A percentile compares a stretch with the other conserved stretches of the same genome.
These are phyloP conservation scores for Mimosa pudica DNA, from an alignment of 306 rosid species.

Conservation along the genomic window DNA sequence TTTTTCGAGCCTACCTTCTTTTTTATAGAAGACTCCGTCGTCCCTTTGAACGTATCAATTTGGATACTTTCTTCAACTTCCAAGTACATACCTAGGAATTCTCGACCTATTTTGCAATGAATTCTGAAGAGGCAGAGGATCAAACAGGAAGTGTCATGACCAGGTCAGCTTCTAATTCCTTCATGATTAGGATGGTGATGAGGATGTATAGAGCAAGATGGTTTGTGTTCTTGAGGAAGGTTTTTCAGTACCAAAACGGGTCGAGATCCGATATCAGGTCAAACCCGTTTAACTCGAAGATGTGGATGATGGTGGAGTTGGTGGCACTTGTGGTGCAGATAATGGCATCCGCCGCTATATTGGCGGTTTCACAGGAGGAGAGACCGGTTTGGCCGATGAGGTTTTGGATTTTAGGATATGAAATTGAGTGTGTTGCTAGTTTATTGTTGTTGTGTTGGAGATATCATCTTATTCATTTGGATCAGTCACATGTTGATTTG, in stretches of 20 bases:
- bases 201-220: slow-evolving; percentile 90
- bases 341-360: slow-evolving; percentile 48
- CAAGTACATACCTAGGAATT: neutral
- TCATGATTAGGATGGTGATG: slow-evolving; percentile 56
- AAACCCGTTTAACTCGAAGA: slow-evolving; percentile 74
- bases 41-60: slow-evolving; percentile 13
- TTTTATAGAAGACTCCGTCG: slow-evolving; percentile 37
- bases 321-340: slow-evolving; percentile 69
- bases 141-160: slow-evolving; percentile 34
- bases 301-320: slow-evolving; percentile 84
- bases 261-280: slow-evolving; percentile 77
- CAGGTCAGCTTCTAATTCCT: slow-evolving; percentile 47
- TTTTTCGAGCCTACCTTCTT: neutral
- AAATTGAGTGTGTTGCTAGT: slow-evolving; percentile 67
- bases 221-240: slow-evolving; percentile 77
- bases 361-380: slow-evolving; percentile 72
- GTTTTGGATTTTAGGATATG: slow-evolving; percentile 84
- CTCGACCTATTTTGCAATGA: slow-evolving; percentile 33
- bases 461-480: slow-evolving; percentile 48
- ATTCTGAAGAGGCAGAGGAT: slow-evolving; percentile 37
- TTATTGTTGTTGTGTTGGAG: slow-evolving; percentile 74
- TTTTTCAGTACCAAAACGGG: slow-evolving; percentile 92
- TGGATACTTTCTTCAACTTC: slow-evolving; percentile 21
- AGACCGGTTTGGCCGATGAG: slow-evolving; percentile 97
- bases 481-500: slow-evolving; percentile 45